A percentile compares a stretch with the other conserved stretches of the same genome.
phyloP scores from a whole-genome alignment of 345 rosid genomes.

The Populus nigra region DNA sequence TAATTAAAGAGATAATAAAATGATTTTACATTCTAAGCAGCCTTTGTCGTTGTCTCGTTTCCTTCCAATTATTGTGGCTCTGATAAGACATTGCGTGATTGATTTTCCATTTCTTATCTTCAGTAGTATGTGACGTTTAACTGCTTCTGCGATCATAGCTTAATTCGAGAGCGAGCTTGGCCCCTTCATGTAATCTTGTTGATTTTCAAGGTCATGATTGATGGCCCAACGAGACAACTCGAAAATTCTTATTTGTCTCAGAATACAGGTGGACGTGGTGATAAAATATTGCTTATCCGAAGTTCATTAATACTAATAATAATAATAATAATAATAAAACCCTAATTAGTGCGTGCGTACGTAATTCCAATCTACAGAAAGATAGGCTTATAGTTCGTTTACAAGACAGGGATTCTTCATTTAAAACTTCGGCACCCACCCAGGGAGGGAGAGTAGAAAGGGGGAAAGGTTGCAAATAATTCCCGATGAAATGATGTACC shows the following conservation, averaged over 20 bases:
- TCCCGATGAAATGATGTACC: background rate
- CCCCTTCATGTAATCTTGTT: constrained; percentile 3
- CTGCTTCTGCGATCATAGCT: constrained; percentile 7
- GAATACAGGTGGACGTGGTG: background rate
- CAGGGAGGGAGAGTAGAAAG: background rate
- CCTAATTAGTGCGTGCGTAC: background rate
- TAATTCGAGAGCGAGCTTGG: background rate
- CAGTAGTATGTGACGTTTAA: constrained; percentile 1
- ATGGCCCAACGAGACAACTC: constrained; percentile 1
- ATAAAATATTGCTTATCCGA: background rate
- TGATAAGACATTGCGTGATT: constrained; percentile 20
- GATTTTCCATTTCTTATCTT: constrained; percentile 10
- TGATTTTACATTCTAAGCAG: constrained; percentile 26
- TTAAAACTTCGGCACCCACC: background rate
- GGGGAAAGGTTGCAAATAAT: background rate
- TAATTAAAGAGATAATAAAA: constrained; percentile 10
- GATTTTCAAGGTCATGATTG: constrained; percentile 12
- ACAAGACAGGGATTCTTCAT: background rate
- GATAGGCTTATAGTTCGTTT: background rate
- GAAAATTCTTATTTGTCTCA: background rate
- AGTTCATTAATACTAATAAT: background rate
- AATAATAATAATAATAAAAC: background rate
- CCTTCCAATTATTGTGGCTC: constrained; percentile 21
- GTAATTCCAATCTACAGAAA: background rate
- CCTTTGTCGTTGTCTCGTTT: constrained; percentile 15